These are phyloP conservation scores for Coemansia sp. DNA, from an alignment of 192 early-diverging fungal genomes.

Conservation along the genomic window DNA sequence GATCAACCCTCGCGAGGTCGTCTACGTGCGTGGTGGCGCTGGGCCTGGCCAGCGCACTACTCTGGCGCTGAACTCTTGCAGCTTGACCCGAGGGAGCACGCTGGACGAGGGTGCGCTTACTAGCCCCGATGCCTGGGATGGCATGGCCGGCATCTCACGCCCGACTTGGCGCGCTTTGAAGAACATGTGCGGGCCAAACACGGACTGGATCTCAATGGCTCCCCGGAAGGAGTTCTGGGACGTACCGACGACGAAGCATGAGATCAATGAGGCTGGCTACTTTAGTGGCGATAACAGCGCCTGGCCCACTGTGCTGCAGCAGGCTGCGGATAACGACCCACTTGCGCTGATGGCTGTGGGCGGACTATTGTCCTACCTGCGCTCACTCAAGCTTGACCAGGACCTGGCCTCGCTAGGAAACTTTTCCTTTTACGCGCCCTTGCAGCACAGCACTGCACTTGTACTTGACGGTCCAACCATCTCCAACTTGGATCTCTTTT, in stretches of 20 bases:
- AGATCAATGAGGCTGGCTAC: slow-evolving; percentile 37
- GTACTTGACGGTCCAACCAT: slow-evolving; percentile 93
- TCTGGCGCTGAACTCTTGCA: slow-evolving; percentile 2
- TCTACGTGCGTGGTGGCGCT: slow-evolving; percentile 58
- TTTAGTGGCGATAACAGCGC: slow-evolving; percentile 32
- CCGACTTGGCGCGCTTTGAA: slow-evolving; percentile 57
- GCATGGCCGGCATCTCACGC: slow-evolving; percentile 54
- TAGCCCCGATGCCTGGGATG: slow-evolving; percentile 52
- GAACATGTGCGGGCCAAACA: slow-evolving; percentile 40
- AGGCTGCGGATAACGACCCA: slow-evolving; percentile 36
- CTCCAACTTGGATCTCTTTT: slow-evolving; percentile 89
- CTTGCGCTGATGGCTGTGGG: slow-evolving; percentile 62
- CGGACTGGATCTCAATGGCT: slow-evolving; percentile 52
- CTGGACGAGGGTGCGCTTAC: slow-evolving; percentile 5
- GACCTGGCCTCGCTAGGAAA: slow-evolving; percentile 84
- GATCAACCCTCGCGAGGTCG: slow-evolving; percentile 88
- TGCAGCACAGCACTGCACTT: slow-evolving; percentile 70
- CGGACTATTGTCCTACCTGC: slow-evolving; percentile 85
- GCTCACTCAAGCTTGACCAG: slow-evolving; percentile 83
- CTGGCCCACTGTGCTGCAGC: slow-evolving; percentile 56
- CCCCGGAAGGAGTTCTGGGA: slow-evolving; percentile 59
- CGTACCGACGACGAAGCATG: slow-evolving; percentile 29
- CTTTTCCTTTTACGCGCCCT: slow-evolving; percentile 81
- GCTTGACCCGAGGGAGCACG: slow-evolving; percentile 17
- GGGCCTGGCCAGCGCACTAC: slow-evolving; percentile 32